phyloP scores from a whole-genome alignment of 306 rosid species.

The apple (Malus domestica) region DNA sequence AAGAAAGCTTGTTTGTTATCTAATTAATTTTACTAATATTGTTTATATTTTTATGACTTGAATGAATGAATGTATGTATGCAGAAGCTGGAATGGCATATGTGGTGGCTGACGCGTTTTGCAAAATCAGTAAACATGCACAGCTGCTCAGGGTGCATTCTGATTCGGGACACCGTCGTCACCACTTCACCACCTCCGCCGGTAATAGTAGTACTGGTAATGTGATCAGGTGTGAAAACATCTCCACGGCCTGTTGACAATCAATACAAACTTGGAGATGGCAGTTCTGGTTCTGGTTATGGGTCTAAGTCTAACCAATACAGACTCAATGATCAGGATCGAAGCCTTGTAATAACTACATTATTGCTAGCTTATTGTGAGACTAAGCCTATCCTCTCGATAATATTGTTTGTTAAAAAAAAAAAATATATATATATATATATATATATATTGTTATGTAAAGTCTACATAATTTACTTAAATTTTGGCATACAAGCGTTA shows the following conservation, averaged over 20 bases:
- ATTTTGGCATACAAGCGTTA: too few species aligned
- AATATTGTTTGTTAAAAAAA: too few species aligned
- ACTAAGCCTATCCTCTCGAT: too few species aligned
- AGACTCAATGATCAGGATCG: background rate
- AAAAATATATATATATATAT: too few species aligned
- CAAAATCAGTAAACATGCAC: conserved; percentile 19
- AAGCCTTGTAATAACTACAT: background rate
- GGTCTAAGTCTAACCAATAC: background rate
- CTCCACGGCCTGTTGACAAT: background rate
- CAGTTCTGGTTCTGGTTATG: background rate
- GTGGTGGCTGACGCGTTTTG: background rate
- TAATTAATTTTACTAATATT: background rate
- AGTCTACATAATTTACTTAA: too few species aligned
- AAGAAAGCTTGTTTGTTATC: background rate
- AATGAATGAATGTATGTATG: background rate
- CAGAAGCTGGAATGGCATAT: conserved; percentile 8
- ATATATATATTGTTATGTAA: too few species aligned
- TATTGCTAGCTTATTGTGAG: too few species aligned
- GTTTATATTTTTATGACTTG: background rate
- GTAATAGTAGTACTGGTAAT: too few species aligned
- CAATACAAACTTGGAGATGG: background rate
- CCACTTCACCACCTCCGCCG: background rate
- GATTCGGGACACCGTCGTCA: background rate
- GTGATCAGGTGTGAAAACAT: too few species aligned
- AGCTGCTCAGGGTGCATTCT: conserved; percentile 1